A percentile compares a stretch with the other conserved stretches of the same genome.
Conservation (phyloP, 2,329 filamentous ascomycete genomes). For the Fusarium succisae region DNA sequence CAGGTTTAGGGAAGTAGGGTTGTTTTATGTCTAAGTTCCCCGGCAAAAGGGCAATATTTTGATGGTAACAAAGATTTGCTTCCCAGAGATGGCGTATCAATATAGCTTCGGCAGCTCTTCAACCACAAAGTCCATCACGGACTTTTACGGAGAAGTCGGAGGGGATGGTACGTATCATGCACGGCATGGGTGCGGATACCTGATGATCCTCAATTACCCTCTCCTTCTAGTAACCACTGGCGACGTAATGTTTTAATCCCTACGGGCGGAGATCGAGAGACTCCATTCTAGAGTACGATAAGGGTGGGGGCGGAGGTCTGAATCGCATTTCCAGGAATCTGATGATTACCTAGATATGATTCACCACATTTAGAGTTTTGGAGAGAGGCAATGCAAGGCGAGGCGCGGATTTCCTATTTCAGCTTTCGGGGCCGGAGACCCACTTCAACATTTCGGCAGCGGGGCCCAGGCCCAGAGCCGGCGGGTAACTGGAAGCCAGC, state of each 20-base stretch:
- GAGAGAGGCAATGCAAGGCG: neutral
- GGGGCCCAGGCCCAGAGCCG: neutral
- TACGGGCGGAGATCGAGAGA: neutral
- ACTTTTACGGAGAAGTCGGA: neutral
- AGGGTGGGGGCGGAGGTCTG: neutral
- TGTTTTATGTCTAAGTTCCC: neutral
- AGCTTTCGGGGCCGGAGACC: neutral
- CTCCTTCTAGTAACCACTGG: neutral
- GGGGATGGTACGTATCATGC: neutral
- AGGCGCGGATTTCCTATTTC: neutral
- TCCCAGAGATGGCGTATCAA: neutral
- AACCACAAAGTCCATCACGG: neutral
- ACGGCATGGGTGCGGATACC: neutral
- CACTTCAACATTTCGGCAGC: neutral
- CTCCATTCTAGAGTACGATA: neutral
- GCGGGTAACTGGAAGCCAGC: neutral
- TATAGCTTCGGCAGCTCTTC: neutral
- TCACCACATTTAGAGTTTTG: neutral
- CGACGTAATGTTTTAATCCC: neutral
- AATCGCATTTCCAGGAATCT: neutral
- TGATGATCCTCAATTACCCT: neutral
- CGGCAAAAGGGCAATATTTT: neutral
- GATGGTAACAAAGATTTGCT: neutral
- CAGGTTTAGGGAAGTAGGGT: neutral
- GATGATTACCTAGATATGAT: neutral